Evolutionary conservation across 306 rosid species (phyloP).

Genomic region (Alnus glutinosa): DNA sequence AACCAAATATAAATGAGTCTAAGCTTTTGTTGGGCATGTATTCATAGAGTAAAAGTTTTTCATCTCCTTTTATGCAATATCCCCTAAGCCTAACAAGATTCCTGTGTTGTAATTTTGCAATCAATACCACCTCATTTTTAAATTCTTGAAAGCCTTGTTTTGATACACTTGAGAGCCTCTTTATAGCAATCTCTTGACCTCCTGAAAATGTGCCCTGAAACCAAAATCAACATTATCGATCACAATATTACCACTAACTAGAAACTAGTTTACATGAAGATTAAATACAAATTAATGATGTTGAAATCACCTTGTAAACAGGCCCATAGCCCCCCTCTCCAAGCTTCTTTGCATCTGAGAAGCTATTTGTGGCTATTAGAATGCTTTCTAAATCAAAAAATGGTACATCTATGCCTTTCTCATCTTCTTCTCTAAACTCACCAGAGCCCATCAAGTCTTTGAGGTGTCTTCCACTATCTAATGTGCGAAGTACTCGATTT

Average conservation of each 20-base stretch:
- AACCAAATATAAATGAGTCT: conserved; percentile 53
- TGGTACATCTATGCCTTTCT: conserved; percentile 40
- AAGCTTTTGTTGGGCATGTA: conserved; percentile 52
- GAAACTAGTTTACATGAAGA: not conserved
- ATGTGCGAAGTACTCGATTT: conserved; percentile 1
- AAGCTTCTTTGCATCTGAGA: conserved; percentile 51
- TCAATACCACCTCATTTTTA: conserved; percentile 42
- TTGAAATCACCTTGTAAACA: conserved; percentile 45
- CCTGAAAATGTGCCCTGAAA: conserved; percentile 37
- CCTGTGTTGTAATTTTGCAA: conserved; percentile 51
- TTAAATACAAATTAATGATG: not conserved
- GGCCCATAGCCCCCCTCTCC: conserved; percentile 69
- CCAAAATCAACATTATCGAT: not conserved
- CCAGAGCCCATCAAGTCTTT: conserved; percentile 29
- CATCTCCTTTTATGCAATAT: conserved; percentile 39
- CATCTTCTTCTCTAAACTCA: conserved; percentile 35
- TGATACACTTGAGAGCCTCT: conserved; percentile 49
- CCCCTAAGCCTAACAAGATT: conserved; percentile 54
- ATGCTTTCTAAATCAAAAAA: conserved; percentile 33
- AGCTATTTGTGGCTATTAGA: conserved; percentile 42
- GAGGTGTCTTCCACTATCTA: conserved; percentile 26
- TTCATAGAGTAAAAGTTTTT: conserved; percentile 52
- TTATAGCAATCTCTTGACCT: conserved; percentile 42
- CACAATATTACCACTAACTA: not conserved
- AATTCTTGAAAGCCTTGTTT: conserved; percentile 54